Conservation (phyloP, 176 grass and related monocot species). For the Typha latifolia region DNA sequence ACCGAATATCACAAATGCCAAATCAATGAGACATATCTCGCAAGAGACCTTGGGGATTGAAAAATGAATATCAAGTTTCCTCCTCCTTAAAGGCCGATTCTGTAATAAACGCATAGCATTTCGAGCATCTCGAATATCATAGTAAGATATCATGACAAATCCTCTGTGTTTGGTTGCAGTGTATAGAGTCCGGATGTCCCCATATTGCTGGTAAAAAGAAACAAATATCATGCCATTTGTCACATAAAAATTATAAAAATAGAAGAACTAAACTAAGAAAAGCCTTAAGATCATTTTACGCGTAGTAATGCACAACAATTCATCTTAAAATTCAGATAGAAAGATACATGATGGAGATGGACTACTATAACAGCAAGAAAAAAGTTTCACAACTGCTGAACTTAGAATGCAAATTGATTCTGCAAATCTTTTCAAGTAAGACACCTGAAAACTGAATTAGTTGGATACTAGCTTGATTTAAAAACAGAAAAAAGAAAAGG, state of each 20-base stretch:
- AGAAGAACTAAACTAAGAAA: not conserved
- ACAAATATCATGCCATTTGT: not conserved
- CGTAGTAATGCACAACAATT: not conserved
- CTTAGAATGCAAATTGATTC: not conserved
- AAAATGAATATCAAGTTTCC: slow-evolving; percentile 95
- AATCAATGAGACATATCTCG: slow-evolving; percentile 4
- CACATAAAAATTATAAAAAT: not conserved
- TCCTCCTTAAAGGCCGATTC: slow-evolving; percentile 74
- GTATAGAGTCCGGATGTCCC: slow-evolving; percentile 80
- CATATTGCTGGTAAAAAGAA: slow-evolving; percentile 58
- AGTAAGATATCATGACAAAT: slow-evolving; percentile 96
- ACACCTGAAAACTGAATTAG: not conserved
- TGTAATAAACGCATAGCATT: slow-evolving; percentile 74
- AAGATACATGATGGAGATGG: not conserved
- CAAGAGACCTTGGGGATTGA: slow-evolving; percentile 72
- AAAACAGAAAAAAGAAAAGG: no score
- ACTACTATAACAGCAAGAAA: not conserved
- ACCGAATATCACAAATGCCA: not conserved
- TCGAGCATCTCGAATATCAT: slow-evolving; percentile 75
- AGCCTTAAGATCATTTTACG: not conserved
- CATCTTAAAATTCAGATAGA: not conserved
- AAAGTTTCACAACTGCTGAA: not conserved
- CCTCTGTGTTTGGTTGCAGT: slow-evolving; percentile 88
- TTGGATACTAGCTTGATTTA: not conserved
- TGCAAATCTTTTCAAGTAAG: not conserved